Base-by-base conservation (phyloP, 495 filamentous ascomycete species). In the Aspergillus olivimuriae region DNA sequence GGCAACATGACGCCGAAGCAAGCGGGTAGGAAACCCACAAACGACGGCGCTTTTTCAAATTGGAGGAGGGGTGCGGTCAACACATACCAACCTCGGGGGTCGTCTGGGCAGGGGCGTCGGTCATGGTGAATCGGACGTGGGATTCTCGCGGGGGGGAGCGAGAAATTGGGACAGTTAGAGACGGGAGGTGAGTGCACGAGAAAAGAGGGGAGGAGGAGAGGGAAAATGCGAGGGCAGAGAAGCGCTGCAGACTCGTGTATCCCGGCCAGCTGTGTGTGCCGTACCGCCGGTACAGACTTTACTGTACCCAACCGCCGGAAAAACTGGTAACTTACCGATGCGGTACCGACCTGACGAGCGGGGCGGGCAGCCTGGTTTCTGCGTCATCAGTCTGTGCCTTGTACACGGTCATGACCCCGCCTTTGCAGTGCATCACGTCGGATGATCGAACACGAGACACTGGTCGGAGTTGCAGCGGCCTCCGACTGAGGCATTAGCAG, bases 21-120 rank as follows among this genome's bases (percentile, higher is more conserved):
- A 51, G 54, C 47, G 50, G 50, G 50, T 26, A 40, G 15, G 36
- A 54, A 52, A 55, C 63, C 66, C 66, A 67, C 62, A 67, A 61
- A 63, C 62, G 50, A 57, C 56, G 65, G 62, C 68, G 62, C 59
- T 62, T 68, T 68, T 58, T 53, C 57, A 53, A 50, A 51, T 40
- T 49, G 46, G 37, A 34, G 34, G 38, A 30, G 32, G 28, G 10
- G 31, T 31, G 39, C 19, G 31, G 44, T 32, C n/a, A 48, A 52
- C 49, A 71, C 64, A 50, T 68, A 73, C 68, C 69, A 66, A 70
- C 60, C 66, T 69, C 65, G 61, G 64, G 60, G 61, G 64, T 60
- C 30, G 55, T 46, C 48, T 57, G 50, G 24, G 39, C 51, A 18
- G 54, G 20, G 23, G 38, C 17, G 4, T 72, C 69, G 40, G 66